Conservation (phyloP, 1,284 basidiomycete genomes). For the Cryptococcus sp. region DNA sequence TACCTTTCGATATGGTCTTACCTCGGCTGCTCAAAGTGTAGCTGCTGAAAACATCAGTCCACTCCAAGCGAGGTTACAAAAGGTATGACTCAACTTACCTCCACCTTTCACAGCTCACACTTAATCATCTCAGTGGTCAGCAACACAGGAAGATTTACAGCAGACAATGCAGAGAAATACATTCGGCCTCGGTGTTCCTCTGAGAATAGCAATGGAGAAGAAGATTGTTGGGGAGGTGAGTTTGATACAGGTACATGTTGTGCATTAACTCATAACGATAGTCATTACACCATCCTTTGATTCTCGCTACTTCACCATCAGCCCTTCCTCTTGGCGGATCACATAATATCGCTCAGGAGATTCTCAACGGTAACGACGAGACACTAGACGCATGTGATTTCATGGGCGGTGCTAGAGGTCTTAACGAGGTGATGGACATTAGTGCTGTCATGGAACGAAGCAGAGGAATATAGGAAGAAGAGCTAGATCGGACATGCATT, state of each 20-base stretch:
- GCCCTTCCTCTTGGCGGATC: conserved; percentile 43
- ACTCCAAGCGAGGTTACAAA: conserved; percentile 43
- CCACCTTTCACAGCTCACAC: background rate
- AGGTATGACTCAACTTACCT: conserved; percentile 21
- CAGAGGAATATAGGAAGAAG: conserved; percentile 29
- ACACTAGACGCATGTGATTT: conserved; percentile 67
- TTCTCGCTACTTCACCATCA: conserved; percentile 29
- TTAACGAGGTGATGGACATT: conserved; percentile 37
- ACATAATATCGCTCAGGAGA: conserved; percentile 79
- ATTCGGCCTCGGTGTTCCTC: conserved; percentile 81
- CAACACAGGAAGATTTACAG: conserved; percentile 82
- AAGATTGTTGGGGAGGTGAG: conserved; percentile 73
- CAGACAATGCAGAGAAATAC: conserved; percentile 78
- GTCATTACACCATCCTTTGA: conserved; percentile 39
- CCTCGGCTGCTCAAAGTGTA: conserved; percentile 33
- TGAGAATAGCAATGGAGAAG: conserved; percentile 88
- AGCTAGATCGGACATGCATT: conserved; percentile 4
- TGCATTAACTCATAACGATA: background rate
- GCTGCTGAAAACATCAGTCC: conserved; percentile 29
- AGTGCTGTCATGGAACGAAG: conserved; percentile 41
- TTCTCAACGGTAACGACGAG: conserved; percentile 86
- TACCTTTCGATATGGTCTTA: conserved; percentile 41
- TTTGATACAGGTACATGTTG: conserved; percentile 8
- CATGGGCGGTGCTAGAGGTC: conserved; percentile 49
- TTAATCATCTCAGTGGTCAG: conserved; percentile 69